Conservation (phyloP, 208 protist species). For the Trypanosoma vivax region DNA sequence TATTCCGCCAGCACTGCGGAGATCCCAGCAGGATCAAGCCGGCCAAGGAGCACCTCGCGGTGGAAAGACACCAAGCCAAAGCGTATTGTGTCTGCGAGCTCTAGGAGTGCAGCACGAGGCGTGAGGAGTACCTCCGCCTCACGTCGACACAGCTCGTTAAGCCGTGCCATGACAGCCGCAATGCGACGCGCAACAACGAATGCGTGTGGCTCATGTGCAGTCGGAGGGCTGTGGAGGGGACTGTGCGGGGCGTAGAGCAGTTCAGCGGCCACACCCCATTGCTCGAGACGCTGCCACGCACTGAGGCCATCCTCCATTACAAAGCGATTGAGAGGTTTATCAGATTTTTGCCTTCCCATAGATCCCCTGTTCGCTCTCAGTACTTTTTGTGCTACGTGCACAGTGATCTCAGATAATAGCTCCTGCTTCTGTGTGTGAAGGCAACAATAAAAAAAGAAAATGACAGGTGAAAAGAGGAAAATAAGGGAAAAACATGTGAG, state of each 20-base stretch:
- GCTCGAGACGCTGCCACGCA: conserved; percentile 13
- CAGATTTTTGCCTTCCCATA: not conserved
- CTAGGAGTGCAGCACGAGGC: conserved; percentile 37
- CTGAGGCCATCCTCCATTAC: conserved; percentile 21
- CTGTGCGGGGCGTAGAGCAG: conserved; percentile 22
- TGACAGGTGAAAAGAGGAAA: no score
- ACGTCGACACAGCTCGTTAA: conserved; percentile 29
- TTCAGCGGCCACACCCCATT: conserved; percentile 20
- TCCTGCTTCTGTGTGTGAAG: no score
- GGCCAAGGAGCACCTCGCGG: conserved; percentile 11
- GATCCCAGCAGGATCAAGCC: not conserved
- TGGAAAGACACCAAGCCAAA: conserved; percentile 34
- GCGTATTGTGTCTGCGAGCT: conserved; percentile 44
- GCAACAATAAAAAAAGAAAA: no score
- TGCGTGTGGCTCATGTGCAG: conserved; percentile 19
- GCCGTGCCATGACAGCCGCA: conserved; percentile 37
- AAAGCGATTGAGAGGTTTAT: not conserved
- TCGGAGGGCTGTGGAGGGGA: conserved; percentile 8
- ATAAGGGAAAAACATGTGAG: no score
- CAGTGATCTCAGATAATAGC: no score
- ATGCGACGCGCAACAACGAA: conserved; percentile 40
- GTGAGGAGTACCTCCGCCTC: conserved; percentile 24
- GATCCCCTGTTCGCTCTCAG: not conserved
- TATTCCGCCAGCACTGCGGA: conserved; percentile 18
- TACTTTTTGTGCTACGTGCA: no score